Evolutionary conservation across 2,329 filamentous ascomycete genomes (phyloP).

Genomic region (Ceratocystis alfenasii): DNA sequence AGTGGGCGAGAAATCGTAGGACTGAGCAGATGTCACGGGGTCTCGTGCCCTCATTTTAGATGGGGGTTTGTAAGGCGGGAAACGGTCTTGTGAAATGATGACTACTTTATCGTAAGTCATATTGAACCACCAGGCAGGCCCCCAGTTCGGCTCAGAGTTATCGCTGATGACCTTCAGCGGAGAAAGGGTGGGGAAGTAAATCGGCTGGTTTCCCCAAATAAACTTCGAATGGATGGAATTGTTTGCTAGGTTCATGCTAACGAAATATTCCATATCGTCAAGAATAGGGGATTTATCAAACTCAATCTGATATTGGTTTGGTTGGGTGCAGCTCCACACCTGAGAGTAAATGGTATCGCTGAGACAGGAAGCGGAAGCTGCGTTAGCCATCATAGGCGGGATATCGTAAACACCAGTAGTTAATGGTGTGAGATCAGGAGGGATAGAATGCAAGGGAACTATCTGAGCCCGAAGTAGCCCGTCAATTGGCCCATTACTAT

Average conservation of each 20-base stretch:
- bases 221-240: conserved; percentile 32
- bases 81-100: conserved; percentile 36
- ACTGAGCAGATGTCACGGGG: neutral
- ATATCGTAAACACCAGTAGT: conserved; percentile 45
- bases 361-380: conserved; percentile 45
- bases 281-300: conserved; percentile 29
- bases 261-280: conserved; percentile 31
- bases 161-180: conserved; percentile 41
- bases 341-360: conserved; percentile 41
- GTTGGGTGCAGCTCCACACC: conserved; percentile 53
- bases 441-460: conserved; percentile 25
- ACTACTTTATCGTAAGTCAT: conserved; percentile 46
- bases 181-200: conserved; percentile 32
- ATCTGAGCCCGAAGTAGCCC: conserved; percentile 8
- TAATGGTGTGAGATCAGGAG: conserved; percentile 41
- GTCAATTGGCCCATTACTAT: conserved; percentile 1
- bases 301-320: conserved; percentile 36
- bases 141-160: conserved; percentile 36
- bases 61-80: conserved; percentile 26
- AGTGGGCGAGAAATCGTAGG: neutral
- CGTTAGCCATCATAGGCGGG: conserved; percentile 41
- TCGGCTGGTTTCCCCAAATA: conserved; percentile 44
- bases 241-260: conserved; percentile 32
- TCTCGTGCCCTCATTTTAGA: conserved; percentile 24
- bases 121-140: conserved; percentile 45